Conservation (phyloP, 345 rosid genomes). For the Aquilaria yunnanensis region DNA sequence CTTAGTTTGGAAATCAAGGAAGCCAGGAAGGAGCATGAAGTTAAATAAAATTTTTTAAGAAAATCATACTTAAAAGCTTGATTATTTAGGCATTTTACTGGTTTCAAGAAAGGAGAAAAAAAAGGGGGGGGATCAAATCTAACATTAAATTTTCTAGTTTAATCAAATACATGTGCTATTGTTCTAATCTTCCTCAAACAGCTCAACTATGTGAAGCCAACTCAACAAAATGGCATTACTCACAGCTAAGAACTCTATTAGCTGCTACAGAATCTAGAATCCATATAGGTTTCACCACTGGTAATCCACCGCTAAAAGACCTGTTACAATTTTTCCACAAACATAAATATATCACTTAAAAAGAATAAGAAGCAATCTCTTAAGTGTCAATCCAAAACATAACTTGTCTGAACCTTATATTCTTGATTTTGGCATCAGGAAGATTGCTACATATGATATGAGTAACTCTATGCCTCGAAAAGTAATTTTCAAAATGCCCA, state of each 20-base stretch:
- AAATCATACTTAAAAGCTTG: background rate
- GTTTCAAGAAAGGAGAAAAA: too few species aligned
- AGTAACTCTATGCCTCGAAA: slow-evolving; percentile 71
- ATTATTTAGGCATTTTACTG: too few species aligned
- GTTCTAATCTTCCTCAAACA: background rate
- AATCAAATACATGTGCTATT: background rate
- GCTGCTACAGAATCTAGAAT: slow-evolving; percentile 70
- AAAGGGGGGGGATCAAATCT: background rate
- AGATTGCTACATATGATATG: slow-evolving; percentile 94
- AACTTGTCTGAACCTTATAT: slow-evolving; percentile 50
- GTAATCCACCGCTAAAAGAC: slow-evolving; percentile 87
- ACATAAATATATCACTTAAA: background rate
- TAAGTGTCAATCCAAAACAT: background rate
- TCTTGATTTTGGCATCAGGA: slow-evolving; percentile 79
- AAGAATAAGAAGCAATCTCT: background rate
- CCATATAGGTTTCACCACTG: slow-evolving; percentile 94
- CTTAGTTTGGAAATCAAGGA: background rate
- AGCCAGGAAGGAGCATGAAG: background rate
- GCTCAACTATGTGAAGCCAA: slow-evolving; percentile 3
- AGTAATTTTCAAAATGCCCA: slow-evolving; percentile 80
- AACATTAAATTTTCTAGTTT: slow-evolving; percentile 3
- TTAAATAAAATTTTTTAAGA: background rate
- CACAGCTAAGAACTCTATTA: slow-evolving; percentile 74
- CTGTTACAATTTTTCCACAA: slow-evolving; percentile 32
- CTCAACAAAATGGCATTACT: slow-evolving; percentile 26